Evolutionary conservation across 225 moss, liverwort and hornwort species (phyloP).

Genomic region (Marchantia paleacea): DNA sequence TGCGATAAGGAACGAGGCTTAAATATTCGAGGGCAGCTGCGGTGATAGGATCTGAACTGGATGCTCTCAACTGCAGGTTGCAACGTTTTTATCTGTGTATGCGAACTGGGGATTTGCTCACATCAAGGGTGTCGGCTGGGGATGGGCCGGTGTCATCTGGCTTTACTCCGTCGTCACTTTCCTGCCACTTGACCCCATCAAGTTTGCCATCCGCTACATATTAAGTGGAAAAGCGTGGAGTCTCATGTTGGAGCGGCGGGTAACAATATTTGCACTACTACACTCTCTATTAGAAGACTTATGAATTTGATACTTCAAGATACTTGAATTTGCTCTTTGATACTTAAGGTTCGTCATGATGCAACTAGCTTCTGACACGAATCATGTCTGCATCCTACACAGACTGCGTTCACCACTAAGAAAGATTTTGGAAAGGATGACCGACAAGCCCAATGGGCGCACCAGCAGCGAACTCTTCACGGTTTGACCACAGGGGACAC

Average conservation of each 20-base stretch:
- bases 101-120: slow-evolving; percentile 54
- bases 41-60: background rate
- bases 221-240: slow-evolving; percentile 78
- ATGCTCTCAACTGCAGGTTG: slow-evolving; percentile 32
- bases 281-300: background rate
- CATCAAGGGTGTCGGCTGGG: slow-evolving; percentile 53
- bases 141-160: slow-evolving; percentile 59
- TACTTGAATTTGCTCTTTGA: too few relatives aligned
- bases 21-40: too few relatives aligned
- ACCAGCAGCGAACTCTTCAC: slow-evolving; percentile 64
- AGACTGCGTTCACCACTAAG: slow-evolving; percentile 67
- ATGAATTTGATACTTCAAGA: too few relatives aligned
- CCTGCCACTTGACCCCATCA: slow-evolving; percentile 44
- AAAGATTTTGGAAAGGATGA: slow-evolving; percentile 72
- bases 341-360: too few relatives aligned
- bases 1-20: too few relatives aligned
- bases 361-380: background rate
- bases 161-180: slow-evolving; percentile 37
- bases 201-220: slow-evolving; percentile 50
- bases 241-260: slow-evolving; percentile 36
- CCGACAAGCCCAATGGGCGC: slow-evolving; percentile 73
- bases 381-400: background rate
- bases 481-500: slow-evolving; percentile 56
- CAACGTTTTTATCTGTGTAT: slow-evolving; percentile 59
- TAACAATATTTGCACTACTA: background rate